phyloP scores from a whole-genome alignment of 805 yeast genomes.

The Millerozyma miso region DNA sequence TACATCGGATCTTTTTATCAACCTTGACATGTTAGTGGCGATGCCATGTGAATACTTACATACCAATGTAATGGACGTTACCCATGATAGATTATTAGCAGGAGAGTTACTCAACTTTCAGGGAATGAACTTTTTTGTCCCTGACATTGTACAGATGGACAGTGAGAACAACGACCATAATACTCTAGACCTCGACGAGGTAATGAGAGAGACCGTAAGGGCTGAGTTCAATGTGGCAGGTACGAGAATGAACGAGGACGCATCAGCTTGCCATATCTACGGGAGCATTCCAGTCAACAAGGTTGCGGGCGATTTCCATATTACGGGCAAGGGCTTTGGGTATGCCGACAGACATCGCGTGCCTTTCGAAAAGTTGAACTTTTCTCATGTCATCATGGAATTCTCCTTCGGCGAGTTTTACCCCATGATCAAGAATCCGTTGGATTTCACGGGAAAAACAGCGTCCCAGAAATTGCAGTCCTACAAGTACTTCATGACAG shows the following conservation, averaged over 20 bases:
- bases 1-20: slow-evolving; percentile 57
- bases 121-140: slow-evolving; percentile 56
- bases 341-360: slow-evolving; percentile 47
- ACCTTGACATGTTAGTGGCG: slow-evolving; percentile 74
- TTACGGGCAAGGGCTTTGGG: slow-evolving; percentile 73
- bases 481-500: slow-evolving; percentile 65
- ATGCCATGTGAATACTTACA: slow-evolving; percentile 79
- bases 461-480: slow-evolving; percentile 47
- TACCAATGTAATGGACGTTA: slow-evolving; percentile 71
- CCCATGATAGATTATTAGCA: slow-evolving; percentile 76
- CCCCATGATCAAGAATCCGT: slow-evolving; percentile 83
- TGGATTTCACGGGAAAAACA: slow-evolving; percentile 67
- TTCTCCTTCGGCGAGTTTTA: slow-evolving; percentile 87
- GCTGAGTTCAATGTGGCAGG: slow-evolving; percentile 57
- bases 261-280: slow-evolving; percentile 81
- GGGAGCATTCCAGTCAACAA: slow-evolving; percentile 83
- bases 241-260: slow-evolving; percentile 42
- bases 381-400: slow-evolving; percentile 82
- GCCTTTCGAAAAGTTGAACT: slow-evolving; percentile 54
- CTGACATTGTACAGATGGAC: slow-evolving; percentile 44
- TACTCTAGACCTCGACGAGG: slow-evolving; percentile 60
- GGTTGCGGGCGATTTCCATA: slow-evolving; percentile 80
- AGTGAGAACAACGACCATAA: slow-evolving; percentile 45
- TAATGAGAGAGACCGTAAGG: slow-evolving; percentile 59
- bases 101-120: slow-evolving; percentile 70